A percentile compares a stretch with the other conserved stretches of the same genome.
Conservation (phyloP, 176 grass and related monocot genomes). For the Areca catechu region DNA sequence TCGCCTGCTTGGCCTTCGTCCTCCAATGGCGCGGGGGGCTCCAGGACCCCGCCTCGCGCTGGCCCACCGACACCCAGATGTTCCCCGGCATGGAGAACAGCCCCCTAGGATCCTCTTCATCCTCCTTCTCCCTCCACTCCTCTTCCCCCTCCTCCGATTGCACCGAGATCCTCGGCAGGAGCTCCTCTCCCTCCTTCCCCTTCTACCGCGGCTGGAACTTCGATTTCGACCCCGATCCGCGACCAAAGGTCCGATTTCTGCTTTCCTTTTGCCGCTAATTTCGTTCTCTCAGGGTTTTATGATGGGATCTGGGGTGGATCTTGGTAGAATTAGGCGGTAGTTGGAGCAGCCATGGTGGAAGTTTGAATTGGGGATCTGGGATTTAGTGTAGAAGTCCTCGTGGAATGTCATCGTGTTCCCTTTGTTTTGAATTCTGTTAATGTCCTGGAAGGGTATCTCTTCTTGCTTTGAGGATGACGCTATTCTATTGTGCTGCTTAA, state of each 20-base stretch:
- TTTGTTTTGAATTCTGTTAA: too few relatives aligned
- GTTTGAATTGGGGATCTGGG: too few relatives aligned
- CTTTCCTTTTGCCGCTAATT: background rate
- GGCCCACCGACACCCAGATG: conserved; percentile 65
- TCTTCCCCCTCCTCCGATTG: conserved; percentile 58
- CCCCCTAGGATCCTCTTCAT: conserved; percentile 53
- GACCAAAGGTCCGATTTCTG: conserved; percentile 51
- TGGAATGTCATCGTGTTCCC: too few relatives aligned
- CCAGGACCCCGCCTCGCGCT: conserved; percentile 58
- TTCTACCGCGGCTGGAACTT: conserved; percentile 80
- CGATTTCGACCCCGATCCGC: conserved; percentile 45
- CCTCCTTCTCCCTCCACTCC: conserved; percentile 36
- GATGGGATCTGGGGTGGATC: conserved; percentile 11
- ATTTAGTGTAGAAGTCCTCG: too few relatives aligned
- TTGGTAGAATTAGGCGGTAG: too few relatives aligned
- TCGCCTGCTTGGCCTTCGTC: conserved; percentile 83
- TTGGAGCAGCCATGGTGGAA: too few relatives aligned
- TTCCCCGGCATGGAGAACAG: conserved; percentile 93
- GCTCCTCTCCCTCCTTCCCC: conserved; percentile 60
- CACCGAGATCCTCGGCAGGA: conserved; percentile 75
- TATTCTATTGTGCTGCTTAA: too few relatives aligned
- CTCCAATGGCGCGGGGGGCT: conserved; percentile 97
- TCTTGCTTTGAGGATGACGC: too few relatives aligned
- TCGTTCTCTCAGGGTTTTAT: background rate
- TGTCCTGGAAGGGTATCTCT: too few relatives aligned